phyloP scores from a whole-genome alignment of 1,139 yeast species.

The Zygosaccharomyces sapae region DNA sequence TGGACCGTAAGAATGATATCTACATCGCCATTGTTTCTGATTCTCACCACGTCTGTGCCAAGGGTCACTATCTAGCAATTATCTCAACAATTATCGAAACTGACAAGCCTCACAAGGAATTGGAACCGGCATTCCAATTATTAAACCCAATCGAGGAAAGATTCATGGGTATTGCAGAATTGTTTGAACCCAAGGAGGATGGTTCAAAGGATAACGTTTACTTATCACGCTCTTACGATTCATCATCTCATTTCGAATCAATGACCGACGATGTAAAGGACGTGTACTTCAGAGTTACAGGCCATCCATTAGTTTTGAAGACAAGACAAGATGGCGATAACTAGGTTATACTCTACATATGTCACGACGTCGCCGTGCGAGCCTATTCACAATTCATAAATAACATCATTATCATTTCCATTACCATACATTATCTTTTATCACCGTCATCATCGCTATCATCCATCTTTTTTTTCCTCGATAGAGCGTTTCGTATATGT shows the following conservation, averaged over 20 bases:
- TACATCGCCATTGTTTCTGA: slow-evolving; percentile 88
- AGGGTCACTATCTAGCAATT: slow-evolving; percentile 88
- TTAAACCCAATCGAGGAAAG: slow-evolving; percentile 74
- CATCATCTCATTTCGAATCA: slow-evolving; percentile 91
- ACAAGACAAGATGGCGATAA: slow-evolving; percentile 64
- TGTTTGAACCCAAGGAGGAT: slow-evolving; percentile 81
- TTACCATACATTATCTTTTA: background rate
- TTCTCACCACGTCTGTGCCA: slow-evolving; percentile 86
- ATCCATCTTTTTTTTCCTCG: background rate
- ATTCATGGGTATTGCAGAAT: slow-evolving; percentile 92
- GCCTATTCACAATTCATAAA: background rate
- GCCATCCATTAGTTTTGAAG: slow-evolving; percentile 84
- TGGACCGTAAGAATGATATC: slow-evolving; percentile 87
- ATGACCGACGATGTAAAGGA: slow-evolving; percentile 97
- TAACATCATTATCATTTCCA: background rate
- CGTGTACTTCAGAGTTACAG: slow-evolving; percentile 84
- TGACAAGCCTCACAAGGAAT: slow-evolving; percentile 84
- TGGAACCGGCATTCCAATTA: slow-evolving; percentile 90
- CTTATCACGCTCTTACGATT: slow-evolving; percentile 86
- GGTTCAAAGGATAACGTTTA: slow-evolving; percentile 77
- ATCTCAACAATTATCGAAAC: slow-evolving; percentile 95
- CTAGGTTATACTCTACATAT: background rate
- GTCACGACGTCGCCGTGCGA: no score
- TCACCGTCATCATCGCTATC: background rate
- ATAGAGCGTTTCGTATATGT: slow-evolving; percentile 1